Percentiles rank a stretch among this genome's conserved stretches.
Conservation (phyloP, 2,329 filamentous ascomycete genomes). For the Cadophora luteo-olivacea region DNA sequence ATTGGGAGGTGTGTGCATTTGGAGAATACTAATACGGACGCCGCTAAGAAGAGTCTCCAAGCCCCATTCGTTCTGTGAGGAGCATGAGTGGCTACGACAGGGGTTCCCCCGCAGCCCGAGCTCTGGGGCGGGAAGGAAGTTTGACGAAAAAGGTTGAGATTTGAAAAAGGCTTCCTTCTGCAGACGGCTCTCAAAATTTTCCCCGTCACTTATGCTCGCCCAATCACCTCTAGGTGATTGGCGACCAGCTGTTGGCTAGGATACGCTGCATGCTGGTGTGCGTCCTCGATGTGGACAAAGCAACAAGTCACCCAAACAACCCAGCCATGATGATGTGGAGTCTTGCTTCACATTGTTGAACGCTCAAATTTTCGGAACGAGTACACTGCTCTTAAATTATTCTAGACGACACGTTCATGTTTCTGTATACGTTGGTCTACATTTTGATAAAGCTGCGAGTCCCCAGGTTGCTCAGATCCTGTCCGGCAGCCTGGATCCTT, state of each 20-base stretch:
- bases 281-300: neutral
- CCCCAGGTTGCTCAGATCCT: neutral
- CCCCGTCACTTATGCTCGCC: neutral
- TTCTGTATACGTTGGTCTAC: no score
- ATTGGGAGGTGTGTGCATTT: constrained; percentile 5
- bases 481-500: neutral
- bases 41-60: constrained; percentile 5
- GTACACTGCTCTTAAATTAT: neutral
- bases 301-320: neutral
- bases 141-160: neutral
- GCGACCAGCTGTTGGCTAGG: neutral
- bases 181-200: neutral
- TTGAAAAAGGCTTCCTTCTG: neutral
- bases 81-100: neutral
- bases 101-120: neutral
- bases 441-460: neutral
- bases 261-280: neutral
- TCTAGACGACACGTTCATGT: no score
- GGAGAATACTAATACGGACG: constrained; percentile 8
- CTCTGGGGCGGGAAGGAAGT: neutral
- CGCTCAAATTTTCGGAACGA: neutral
- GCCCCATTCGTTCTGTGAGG: neutral
- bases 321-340: neutral
- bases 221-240: neutral
- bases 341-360: neutral